phyloP scores from a whole-genome alignment of 768 basidiomycete species.

The Lyophyllum semitale region DNA sequence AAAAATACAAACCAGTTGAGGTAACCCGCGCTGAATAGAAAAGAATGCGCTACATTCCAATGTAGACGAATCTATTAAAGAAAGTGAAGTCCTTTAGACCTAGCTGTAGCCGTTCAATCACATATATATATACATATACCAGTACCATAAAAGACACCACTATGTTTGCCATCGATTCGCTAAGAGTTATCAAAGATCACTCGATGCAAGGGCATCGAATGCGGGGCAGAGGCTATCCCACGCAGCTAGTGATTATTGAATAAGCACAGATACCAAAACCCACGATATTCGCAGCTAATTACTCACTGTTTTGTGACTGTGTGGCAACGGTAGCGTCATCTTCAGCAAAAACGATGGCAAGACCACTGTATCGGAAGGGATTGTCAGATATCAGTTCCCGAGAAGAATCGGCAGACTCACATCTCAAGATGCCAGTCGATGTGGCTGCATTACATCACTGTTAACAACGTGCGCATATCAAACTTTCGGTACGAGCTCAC shows the following conservation, averaged over 20 bases:
- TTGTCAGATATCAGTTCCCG: neutral
- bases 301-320: neutral
- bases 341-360: constrained; percentile 13
- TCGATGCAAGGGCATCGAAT: constrained; percentile 15
- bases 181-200: too few species aligned
- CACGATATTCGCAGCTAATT: neutral
- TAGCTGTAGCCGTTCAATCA: too few species aligned
- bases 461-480: neutral
- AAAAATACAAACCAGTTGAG: too few species aligned
- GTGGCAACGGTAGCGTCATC: neutral
- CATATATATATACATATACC: too few species aligned
- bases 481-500: neutral
- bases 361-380: constrained; percentile 1
- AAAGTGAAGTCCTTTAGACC: too few species aligned
- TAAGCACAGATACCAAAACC: too few species aligned
- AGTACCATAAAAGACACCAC: too few species aligned
- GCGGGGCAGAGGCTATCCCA: constrained; percentile 12
- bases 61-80: too few species aligned
- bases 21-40: too few species aligned
- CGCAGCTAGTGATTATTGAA: neutral
- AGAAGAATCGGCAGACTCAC: neutral
- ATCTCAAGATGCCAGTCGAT: constrained; percentile 13
- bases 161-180: too few species aligned
- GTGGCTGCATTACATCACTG: neutral
- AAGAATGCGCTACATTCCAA: too few species aligned